Conservation (phyloP, 2,329 filamentous ascomycete genomes). For the Diaporthe longicolla region DNA sequence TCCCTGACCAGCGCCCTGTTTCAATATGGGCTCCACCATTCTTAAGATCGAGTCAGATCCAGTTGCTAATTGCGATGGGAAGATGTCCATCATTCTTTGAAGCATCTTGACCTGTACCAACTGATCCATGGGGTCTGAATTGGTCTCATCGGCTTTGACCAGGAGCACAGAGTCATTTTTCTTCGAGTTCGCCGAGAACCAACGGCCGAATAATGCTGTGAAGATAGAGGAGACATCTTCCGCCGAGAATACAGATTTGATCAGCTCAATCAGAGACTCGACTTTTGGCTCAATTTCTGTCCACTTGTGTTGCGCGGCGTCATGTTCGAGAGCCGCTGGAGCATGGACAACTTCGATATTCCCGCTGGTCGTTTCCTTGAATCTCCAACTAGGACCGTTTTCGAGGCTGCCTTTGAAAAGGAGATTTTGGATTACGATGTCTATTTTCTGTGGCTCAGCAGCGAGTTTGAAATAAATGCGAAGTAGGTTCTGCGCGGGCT, state of each 20-base stretch:
- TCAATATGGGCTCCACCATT: slow-evolving; percentile 73
- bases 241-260: slow-evolving; percentile 65
- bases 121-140: slow-evolving; percentile 59
- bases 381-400: slow-evolving; percentile 64
- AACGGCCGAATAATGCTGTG: slow-evolving; percentile 69
- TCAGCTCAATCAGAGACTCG: slow-evolving; percentile 61
- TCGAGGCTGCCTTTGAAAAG: slow-evolving; percentile 65
- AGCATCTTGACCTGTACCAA: slow-evolving; percentile 74
- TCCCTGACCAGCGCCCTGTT: slow-evolving; percentile 55
- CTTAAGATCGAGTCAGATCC: slow-evolving; percentile 76
- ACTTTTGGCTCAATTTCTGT: slow-evolving; percentile 64
- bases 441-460: slow-evolving; percentile 64
- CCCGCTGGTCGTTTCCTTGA: slow-evolving; percentile 59
- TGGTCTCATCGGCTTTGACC: slow-evolving; percentile 45
- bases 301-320: slow-evolving; percentile 54
- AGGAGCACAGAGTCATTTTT: slow-evolving; percentile 49
- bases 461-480: slow-evolving; percentile 71
- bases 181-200: slow-evolving; percentile 59
- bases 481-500: slow-evolving; percentile 65
- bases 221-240: slow-evolving; percentile 74
- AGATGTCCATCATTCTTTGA: slow-evolving; percentile 74
- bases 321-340: slow-evolving; percentile 42
- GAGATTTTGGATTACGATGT: slow-evolving; percentile 66
- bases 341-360: slow-evolving; percentile 65
- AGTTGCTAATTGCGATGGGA: slow-evolving; percentile 74